A percentile compares a stretch with the other conserved stretches of the same genome.
Evolutionary conservation across 177 flowering plant species (phyloP).

Genomic region (Vitis hybrid): DNA sequence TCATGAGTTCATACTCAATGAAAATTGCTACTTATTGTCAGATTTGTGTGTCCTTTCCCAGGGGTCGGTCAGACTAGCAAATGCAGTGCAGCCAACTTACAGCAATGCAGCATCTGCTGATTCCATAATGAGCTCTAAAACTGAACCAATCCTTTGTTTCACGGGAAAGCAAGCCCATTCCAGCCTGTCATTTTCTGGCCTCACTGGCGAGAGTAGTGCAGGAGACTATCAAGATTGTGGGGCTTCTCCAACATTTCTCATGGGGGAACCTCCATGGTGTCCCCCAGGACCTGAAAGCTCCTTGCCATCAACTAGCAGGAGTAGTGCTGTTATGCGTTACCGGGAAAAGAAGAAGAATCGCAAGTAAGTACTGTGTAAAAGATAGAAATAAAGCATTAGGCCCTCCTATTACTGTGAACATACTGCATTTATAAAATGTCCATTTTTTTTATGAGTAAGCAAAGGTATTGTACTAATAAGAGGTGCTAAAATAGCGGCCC

Average conservation of each 20-base stretch:
- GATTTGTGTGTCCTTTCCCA: constrained; percentile 17
- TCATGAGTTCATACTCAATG: neutral
- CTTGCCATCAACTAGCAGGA: constrained; percentile 43
- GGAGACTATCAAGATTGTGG: constrained; percentile 85
- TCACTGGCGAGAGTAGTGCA: constrained; percentile 61
- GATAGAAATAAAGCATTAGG: no score
- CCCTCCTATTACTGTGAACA: no score
- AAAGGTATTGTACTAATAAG: no score
- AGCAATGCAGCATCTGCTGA: constrained; percentile 77
- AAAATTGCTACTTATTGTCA: neutral
- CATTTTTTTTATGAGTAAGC: no score
- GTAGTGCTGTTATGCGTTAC: constrained; percentile 76
- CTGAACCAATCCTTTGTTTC: constrained; percentile 55
- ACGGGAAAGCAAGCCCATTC: constrained; percentile 48
- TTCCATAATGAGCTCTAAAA: constrained; percentile 66
- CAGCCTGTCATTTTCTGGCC: constrained; percentile 71
- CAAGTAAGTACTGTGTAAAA: constrained; percentile 43
- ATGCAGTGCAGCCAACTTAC: constrained; percentile 56
- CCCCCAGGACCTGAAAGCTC: constrained; percentile 50
- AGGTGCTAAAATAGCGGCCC: no score
- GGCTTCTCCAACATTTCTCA: constrained; percentile 57
- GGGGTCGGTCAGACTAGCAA: constrained; percentile 44
- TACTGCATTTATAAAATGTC: no score
- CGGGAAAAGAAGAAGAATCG: constrained; percentile 81
- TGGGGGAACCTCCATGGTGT: constrained; percentile 81